phyloP scores from a whole-genome alignment of 2,329 filamentous ascomycete species.

The Camillea tinctor region DNA sequence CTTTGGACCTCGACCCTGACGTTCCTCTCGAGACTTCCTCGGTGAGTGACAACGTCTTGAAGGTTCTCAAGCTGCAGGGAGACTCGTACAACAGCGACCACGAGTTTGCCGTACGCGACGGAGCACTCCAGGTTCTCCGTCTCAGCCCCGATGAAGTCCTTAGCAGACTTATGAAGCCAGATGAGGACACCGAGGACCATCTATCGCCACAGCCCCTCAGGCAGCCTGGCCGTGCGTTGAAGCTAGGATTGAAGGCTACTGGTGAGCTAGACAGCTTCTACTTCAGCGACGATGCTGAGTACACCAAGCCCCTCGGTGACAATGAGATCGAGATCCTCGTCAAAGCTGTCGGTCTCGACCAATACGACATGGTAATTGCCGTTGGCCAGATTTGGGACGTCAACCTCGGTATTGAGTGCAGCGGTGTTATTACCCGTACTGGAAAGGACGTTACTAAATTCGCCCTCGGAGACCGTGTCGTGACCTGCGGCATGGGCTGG shows the following conservation, averaged over 20 bases:
- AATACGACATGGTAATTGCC: conserved; percentile 29
- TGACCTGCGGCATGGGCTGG: conserved; percentile 25
- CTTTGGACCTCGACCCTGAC: conserved; percentile 43
- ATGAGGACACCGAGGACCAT: conserved; percentile 20
- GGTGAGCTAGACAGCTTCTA: conserved; percentile 30
- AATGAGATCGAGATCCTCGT: conserved; percentile 28
- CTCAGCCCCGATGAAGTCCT: conserved; percentile 24
- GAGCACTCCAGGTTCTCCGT: conserved; percentile 24
- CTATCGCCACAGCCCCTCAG: conserved; percentile 26
- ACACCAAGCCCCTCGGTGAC: conserved; percentile 21
- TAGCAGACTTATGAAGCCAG: conserved; percentile 23
- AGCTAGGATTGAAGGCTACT: conserved; percentile 25
- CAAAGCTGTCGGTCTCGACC: conserved; percentile 27
- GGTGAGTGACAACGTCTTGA: conserved; percentile 34
- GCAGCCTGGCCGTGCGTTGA: conserved; percentile 25
- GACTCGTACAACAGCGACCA: conserved; percentile 24
- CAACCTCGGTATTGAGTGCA: conserved; percentile 28
- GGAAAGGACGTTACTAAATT: conserved; percentile 26
- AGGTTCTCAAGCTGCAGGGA: conserved; percentile 24
- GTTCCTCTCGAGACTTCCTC: conserved; percentile 30
- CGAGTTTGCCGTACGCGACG: conserved; percentile 27
- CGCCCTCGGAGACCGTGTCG: conserved; percentile 24
- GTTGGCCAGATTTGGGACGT: conserved; percentile 30
- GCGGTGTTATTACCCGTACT: conserved; percentile 23
- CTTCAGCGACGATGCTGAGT: conserved; percentile 25